Evolutionary conservation across 2,329 filamentous ascomycete species (phyloP).

Genomic region (Ceratocystis cubensis): DNA sequence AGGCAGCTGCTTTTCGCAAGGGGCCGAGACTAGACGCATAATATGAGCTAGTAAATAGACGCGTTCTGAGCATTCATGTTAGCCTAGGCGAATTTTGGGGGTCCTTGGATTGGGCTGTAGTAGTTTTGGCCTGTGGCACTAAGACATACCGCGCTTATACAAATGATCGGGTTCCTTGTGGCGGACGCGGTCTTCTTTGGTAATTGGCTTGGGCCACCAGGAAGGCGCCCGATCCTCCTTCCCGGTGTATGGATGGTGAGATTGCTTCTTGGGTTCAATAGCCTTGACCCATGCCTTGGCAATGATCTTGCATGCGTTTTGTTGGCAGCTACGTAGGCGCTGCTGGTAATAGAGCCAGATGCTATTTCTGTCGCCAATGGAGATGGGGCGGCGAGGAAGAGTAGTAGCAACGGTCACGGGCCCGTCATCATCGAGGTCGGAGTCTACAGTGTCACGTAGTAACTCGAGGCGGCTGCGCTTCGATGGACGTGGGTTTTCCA

Average conservation of each 20-base stretch:
- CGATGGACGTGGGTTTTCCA: not conserved
- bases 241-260: conserved; percentile 59
- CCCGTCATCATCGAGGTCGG: conserved; percentile 11
- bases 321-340: conserved; percentile 54
- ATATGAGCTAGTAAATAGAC: conserved; percentile 48
- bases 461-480: not conserved
- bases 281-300: conserved; percentile 65
- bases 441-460: not conserved
- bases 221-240: conserved; percentile 48
- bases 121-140: conserved; percentile 3
- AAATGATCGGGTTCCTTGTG: conserved; percentile 66
- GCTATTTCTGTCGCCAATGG: conserved; percentile 41
- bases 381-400: conserved; percentile 27
- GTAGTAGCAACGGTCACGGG: not conserved
- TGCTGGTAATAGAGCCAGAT: conserved; percentile 49
- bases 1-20: conserved; percentile 37
- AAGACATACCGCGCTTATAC: conserved; percentile 46
- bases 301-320: conserved; percentile 58
- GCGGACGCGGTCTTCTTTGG: conserved; percentile 42
- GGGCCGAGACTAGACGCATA: conserved; percentile 43
- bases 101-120: not conserved
- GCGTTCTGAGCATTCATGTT: conserved; percentile 36
- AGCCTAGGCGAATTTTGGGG: not conserved
- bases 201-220: conserved; percentile 51
- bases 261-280: conserved; percentile 66